phyloP scores from a whole-genome alignment of 2,329 filamentous ascomycete species.

The Diplodia intermedia region DNA sequence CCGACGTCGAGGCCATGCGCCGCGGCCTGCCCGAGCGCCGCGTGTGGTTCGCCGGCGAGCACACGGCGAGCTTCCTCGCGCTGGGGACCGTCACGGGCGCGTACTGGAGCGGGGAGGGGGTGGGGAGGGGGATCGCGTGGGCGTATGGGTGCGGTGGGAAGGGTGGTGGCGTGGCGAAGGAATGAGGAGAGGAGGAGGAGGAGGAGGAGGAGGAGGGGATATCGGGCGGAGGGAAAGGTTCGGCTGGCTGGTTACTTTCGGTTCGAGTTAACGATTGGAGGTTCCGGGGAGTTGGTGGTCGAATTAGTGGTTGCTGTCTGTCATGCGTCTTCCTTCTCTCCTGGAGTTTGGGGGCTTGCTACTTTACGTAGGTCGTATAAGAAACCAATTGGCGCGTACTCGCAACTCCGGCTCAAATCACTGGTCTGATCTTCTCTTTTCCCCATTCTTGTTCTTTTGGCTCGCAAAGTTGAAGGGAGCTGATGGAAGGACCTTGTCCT shows the following conservation, averaged over 20 bases:
- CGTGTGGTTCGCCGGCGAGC: slow-evolving; percentile 88
- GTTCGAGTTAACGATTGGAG: not conserved
- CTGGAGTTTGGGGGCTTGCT: no score
- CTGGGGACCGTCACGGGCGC: slow-evolving; percentile 89
- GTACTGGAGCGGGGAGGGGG: slow-evolving; percentile 87
- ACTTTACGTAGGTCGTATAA: no score
- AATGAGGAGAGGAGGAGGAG: not conserved
- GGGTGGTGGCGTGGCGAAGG: not conserved
- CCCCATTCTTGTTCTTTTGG: no score
- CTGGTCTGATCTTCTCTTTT: no score
- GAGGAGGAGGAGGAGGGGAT: not conserved
- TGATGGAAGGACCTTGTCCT: no score
- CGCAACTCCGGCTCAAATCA: no score
- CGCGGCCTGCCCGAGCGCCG: slow-evolving; percentile 66
- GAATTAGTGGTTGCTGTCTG: not conserved
- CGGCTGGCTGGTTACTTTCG: not conserved
- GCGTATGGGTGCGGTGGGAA: slow-evolving; percentile 55
- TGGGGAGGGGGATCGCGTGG: slow-evolving; percentile 69
- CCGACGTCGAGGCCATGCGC: slow-evolving; percentile 70
- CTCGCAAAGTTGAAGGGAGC: no score
- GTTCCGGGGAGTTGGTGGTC: no score
- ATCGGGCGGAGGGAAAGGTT: not conserved
- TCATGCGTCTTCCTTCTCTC: not conserved
- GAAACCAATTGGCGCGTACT: no score
- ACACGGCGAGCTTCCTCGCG: slow-evolving; percentile 88